phyloP scores from a whole-genome alignment of 192 early-diverging fungal genomes.

The Chytriomyces sp. region DNA sequence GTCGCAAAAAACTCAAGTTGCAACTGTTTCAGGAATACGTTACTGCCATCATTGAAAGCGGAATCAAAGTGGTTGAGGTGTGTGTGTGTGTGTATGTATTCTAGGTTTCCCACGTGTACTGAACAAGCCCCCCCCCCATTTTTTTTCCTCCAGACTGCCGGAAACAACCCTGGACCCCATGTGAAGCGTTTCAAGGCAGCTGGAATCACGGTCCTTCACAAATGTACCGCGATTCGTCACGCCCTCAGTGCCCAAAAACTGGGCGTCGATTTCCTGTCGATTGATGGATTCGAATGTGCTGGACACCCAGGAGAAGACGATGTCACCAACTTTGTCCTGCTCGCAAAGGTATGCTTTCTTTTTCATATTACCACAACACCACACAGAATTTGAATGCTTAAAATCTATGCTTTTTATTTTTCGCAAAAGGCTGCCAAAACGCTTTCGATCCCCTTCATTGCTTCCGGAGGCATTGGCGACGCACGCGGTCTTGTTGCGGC shows the following conservation, averaged over 20 bases:
- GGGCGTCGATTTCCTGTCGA: slow-evolving; percentile 74
- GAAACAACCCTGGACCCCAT: slow-evolving; percentile 78
- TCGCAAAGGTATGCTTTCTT: slow-evolving; percentile 55
- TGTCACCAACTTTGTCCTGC: slow-evolving; percentile 71
- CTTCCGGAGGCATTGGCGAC: slow-evolving; percentile 77
- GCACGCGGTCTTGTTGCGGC: slow-evolving; percentile 73
- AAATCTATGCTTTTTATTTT: no score
- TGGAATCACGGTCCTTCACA: slow-evolving; percentile 73
- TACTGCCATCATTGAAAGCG: slow-evolving; percentile 73
- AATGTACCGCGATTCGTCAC: slow-evolving; percentile 79
- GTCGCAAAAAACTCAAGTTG: not conserved
- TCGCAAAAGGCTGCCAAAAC: slow-evolving; percentile 55
- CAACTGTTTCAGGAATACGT: slow-evolving; percentile 57
- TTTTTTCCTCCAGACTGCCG: slow-evolving; percentile 62
- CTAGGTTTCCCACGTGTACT: not conserved
- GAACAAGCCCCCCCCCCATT: not conserved
- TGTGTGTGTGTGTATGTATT: not conserved
- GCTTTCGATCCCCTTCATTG: slow-evolving; percentile 75
- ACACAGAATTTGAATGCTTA: no score
- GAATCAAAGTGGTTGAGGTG: slow-evolving; percentile 78
- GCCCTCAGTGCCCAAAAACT: slow-evolving; percentile 60
- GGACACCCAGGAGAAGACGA: slow-evolving; percentile 87
- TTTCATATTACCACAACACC: no score
- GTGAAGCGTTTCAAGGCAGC: slow-evolving; percentile 78
- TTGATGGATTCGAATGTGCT: slow-evolving; percentile 86